Conservation (phyloP, 2,329 filamentous ascomycete species). For the Coniochaeta sp. region DNA sequence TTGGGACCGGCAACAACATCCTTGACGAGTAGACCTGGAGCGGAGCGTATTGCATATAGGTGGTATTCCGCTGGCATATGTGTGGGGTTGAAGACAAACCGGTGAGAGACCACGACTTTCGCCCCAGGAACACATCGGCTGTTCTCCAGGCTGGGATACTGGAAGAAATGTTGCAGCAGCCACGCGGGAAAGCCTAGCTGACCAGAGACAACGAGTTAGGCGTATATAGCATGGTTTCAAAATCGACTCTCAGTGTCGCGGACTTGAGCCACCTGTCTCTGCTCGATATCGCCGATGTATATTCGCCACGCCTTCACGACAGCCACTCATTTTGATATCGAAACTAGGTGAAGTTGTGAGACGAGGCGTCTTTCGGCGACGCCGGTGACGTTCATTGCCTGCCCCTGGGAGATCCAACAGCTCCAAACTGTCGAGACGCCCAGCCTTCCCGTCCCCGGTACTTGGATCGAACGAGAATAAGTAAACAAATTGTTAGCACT, state of each 20-base stretch:
- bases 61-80: too few species aligned
- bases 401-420: background rate
- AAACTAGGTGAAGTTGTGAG: background rate
- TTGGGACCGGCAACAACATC: too few species aligned
- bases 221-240: background rate
- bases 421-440: background rate
- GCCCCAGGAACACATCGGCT: too few species aligned
- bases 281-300: background rate
- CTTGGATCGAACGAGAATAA: background rate
- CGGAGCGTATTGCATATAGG: too few species aligned
- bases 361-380: background rate
- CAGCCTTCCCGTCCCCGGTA: background rate
- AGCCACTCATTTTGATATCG: background rate
- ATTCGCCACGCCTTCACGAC: background rate
- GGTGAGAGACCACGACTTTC: background rate
- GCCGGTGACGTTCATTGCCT: background rate
- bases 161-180: background rate
- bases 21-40: too few species aligned
- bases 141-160: too few species aligned
- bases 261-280: background rate
- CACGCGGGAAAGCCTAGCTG: background rate
- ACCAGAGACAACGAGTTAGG: background rate
- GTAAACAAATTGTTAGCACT: background rate
- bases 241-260: background rate
- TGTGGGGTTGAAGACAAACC: background rate